Evolutionary conservation across 2,329 filamentous ascomycete species (phyloP), one percentile per base, ranked within the genome.

Genomic region (Diaporthe caulivora): DNA sequence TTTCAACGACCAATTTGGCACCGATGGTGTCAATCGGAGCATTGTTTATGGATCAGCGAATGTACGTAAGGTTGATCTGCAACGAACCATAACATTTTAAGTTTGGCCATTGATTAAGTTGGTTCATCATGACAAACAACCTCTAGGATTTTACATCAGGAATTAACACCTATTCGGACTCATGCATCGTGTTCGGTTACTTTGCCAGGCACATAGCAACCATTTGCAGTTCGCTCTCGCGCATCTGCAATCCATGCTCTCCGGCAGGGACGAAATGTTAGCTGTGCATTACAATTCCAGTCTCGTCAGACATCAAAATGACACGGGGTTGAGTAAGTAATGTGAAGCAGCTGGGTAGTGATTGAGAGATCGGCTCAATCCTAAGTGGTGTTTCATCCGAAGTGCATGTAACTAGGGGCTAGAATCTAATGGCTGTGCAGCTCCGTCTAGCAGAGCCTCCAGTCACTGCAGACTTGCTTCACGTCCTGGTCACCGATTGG

Each of bases 381-480:
- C 60, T 17, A 49, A n/a, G 11, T 6, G 60, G 60, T 26, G 60
- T 65, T 65, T 65, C 60, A 65, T 65, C 60, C 13, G 42, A 65
- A 65, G 29, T 51, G 11, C 21, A 34, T 51, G 60, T 37, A 65
- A 65, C 60, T 65, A 65, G 42, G 60, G 60, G 44, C 60, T 51
- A 37, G 60, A 65, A 49, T 24, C 13, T 37, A 49, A 49, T 10
- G 44, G 26, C 34, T 10, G 18, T 7, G 21, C 42, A 65, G 11
- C 29, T 37, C 42, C 26, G 24, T 24, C 26, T 21, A n/a, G 29
- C 24, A 44, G 42, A 31, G 13, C 42, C 26, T 34, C 42, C 11
- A 3, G n/a, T 2, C 8, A 44, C 40, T 49, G 58, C 42, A 47
- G 2, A n/a, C 9, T 10, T 65, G 44, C 60, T 24, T 51, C 29